Conservation (phyloP, 352 stramenopile species). For the Globisporangium perplexum region DNA sequence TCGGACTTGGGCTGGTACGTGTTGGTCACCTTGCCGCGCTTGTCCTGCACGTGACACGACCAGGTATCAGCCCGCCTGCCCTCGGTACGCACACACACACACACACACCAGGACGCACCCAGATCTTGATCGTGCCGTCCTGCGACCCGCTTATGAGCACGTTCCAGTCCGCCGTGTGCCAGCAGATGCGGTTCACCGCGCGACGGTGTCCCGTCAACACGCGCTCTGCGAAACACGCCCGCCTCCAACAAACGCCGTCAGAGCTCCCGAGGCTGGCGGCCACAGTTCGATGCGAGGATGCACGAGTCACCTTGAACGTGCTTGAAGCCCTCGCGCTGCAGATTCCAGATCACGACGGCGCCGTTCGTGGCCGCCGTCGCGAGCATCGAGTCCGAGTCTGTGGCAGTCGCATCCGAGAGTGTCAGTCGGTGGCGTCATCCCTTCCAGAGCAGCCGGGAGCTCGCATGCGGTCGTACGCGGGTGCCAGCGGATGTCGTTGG, state of each 20-base stretch:
- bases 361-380: conserved; percentile 84
- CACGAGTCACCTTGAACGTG: conserved; percentile 79
- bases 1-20: conserved; percentile 85
- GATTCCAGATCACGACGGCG: conserved; percentile 83
- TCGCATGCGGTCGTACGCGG: too few species aligned
- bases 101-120: conserved; percentile 39
- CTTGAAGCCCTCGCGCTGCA: conserved; percentile 85
- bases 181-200: conserved; percentile 86
- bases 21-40: conserved; percentile 61
- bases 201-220: conserved; percentile 77
- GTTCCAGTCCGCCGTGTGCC: conserved; percentile 75
- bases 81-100: too few species aligned
- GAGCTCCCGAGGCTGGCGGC: background rate
- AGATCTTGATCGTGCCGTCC: conserved; percentile 85
- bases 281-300: too few species aligned
- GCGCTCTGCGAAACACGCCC: conserved; percentile 35
- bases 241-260: too few species aligned
- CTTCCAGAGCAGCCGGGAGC: too few species aligned
- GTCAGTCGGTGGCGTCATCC: too few species aligned
- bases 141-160: conserved; percentile 83
- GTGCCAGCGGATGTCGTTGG: conserved; percentile 88
- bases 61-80: too few species aligned
- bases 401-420: background rate
- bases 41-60: conserved; percentile 30
- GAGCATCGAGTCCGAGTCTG: conserved; percentile 80